Base-by-base conservation (phyloP, 1,284 basidiomycete genomes). In the Cryptococcus deneoformans region DNA sequence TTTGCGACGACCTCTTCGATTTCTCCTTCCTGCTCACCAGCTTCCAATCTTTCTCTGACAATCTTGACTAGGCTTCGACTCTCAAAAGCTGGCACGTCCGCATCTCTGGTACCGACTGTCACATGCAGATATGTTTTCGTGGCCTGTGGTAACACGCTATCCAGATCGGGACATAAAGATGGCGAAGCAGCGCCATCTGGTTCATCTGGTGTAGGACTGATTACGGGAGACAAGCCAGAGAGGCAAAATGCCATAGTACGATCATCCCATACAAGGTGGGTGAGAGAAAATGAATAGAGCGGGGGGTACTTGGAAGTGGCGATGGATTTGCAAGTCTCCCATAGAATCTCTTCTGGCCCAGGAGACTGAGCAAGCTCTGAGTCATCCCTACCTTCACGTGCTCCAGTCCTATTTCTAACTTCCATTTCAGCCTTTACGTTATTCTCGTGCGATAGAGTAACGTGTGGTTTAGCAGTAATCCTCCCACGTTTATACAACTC, bases 401-500 rank as follows among this genome's bases (percentile, higher is more conserved):
- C 46, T 29, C 38, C 34, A 14, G n/a, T 40, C 5, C 16, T 11
- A 35, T 5, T 10, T 2, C 43, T 29, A 14, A 12, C 35, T 36
- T 82, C 83, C 5, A 56, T 79, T 5, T 76, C 72, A 5, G 53
- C 61, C 45, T 82, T 80, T 4, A 88, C 79, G 29, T 77, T 73
- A 34, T 86, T 87, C 61, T 78, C 76, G 73, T 99, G 95, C 7
- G 88, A 86, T 53, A 98, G 79, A 0, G 95, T 98, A 54, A 97
- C 80, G 73, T 99, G 95, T 1, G 94, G 92, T 5, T 81, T 77
- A 11, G 73, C 65, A 3, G 84, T 77, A 20, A 95, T 71, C 11
- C 91, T 81, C 3, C 80, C 69, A 0, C 75, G 73, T 6, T 86
- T 57, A 43, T 82, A 79, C 34, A 93, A 68, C 6, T 68, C 54